phyloP scores from a whole-genome alignment of 2,329 filamentous ascomycete species.

The Aspergillus flavus region DNA sequence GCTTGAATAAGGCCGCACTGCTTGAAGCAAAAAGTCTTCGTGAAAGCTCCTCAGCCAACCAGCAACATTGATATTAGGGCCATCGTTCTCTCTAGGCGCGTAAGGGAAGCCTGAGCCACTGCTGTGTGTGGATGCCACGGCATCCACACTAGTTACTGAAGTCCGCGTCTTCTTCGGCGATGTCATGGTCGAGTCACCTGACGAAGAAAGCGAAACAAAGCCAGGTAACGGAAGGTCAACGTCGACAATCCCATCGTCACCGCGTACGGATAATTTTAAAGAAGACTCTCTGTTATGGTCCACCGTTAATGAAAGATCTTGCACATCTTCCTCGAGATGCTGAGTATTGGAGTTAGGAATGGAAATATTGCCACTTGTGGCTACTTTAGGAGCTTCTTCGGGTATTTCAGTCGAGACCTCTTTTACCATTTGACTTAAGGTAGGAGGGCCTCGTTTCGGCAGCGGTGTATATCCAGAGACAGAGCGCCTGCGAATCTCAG shows the following conservation, averaged over 20 bases:
- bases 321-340: conserved; percentile 26
- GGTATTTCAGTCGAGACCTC: conserved; percentile 28
- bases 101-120: conserved; percentile 40
- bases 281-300: conserved; percentile 46
- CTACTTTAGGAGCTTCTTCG: conserved; percentile 23
- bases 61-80: conserved; percentile 57
- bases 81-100: conserved; percentile 40
- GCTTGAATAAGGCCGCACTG: conserved; percentile 56
- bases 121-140: conserved; percentile 48
- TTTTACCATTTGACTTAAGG: conserved; percentile 38
- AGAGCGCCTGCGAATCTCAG: conserved; percentile 32
- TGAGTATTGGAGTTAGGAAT: conserved; percentile 33
- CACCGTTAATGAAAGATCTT: conserved; percentile 29
- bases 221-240: conserved; percentile 60
- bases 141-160: conserved; percentile 57
- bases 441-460: conserved; percentile 29
- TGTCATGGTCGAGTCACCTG: conserved; percentile 46
- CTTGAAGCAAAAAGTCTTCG: conserved; percentile 62
- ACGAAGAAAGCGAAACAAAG: conserved; percentile 51
- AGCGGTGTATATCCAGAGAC: conserved; percentile 30
- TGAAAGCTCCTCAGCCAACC: conserved; percentile 61
- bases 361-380: conserved; percentile 38
- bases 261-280: conserved; percentile 58
- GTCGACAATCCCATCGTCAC: conserved; percentile 62
- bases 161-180: conserved; percentile 48